Percentiles rank a stretch among this genome's conserved stretches.
Conservation (phyloP, 768 basidiomycete genomes). For the Panus rudis region DNA sequence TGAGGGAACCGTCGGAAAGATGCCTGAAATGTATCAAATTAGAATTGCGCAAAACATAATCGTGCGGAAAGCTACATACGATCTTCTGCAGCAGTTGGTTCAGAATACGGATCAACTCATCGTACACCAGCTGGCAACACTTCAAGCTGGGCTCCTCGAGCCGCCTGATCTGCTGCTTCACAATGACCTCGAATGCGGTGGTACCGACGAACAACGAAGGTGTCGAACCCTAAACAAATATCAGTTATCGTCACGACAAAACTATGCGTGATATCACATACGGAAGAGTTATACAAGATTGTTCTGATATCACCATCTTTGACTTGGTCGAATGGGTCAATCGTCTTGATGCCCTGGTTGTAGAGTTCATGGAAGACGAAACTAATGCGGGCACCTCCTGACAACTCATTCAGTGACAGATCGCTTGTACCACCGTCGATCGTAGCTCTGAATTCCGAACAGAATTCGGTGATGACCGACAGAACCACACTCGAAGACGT, state of each 20-base stretch:
- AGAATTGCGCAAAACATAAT: background rate
- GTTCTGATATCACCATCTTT: constrained; percentile 97
- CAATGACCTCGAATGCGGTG: constrained; percentile 95
- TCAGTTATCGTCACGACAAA: background rate
- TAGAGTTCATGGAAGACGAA: constrained; percentile 99
- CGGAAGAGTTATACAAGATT: constrained; percentile 95
- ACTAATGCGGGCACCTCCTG: constrained; percentile 97
- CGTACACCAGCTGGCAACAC: constrained; percentile 94
- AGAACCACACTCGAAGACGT: constrained; percentile 87
- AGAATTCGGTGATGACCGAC: constrained; percentile 98
- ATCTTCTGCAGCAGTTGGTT: constrained; percentile 87
- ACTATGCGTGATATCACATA: constrained; percentile 40
- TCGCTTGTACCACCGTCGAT: constrained; percentile 99
- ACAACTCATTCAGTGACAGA: constrained; percentile 88
- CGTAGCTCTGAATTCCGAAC: constrained; percentile 89
- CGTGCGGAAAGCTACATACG: constrained; percentile 38
- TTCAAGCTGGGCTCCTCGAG: constrained; percentile 91
- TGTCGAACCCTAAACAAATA: constrained; percentile 70
- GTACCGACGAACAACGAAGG: constrained; percentile 96
- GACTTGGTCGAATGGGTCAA: constrained; percentile 98
- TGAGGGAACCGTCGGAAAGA: constrained; percentile 95
- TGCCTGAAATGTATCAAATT: constrained; percentile 47
- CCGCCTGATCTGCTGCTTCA: constrained; percentile 97
- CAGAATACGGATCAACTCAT: constrained; percentile 94
- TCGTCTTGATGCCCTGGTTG: constrained; percentile 91